A percentile compares a stretch with the other conserved stretches of the same genome.
phyloP scores from a whole-genome alignment of 306 rosid species.

The cucumber (Cucumis sativus) region DNA sequence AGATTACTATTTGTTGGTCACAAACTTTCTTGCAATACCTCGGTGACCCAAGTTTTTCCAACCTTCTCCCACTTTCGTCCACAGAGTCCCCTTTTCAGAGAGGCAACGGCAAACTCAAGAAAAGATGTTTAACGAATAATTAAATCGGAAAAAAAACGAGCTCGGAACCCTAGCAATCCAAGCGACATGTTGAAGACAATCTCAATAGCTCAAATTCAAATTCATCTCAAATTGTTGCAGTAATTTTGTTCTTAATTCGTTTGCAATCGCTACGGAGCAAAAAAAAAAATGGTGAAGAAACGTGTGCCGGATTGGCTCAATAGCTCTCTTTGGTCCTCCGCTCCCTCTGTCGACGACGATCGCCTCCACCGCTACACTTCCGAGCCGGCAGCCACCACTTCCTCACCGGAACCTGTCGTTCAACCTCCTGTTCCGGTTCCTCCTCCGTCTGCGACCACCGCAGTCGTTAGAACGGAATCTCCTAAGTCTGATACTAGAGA shows the following conservation, averaged over 20 bases:
- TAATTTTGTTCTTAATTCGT: background rate
- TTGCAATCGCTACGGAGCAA: background rate
- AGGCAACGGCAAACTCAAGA: slow-evolving; percentile 4
- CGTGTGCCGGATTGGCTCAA: slow-evolving; percentile 97
- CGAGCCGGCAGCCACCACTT: slow-evolving; percentile 14
- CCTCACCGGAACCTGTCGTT: slow-evolving; percentile 13
- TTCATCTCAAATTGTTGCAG: background rate
- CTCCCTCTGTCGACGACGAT: slow-evolving; percentile 34
- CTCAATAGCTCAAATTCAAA: background rate
- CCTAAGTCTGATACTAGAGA: slow-evolving; percentile 27
- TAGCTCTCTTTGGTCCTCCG: slow-evolving; percentile 76
- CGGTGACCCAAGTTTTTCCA: background rate
- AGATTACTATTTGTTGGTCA: background rate
- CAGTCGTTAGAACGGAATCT: slow-evolving; percentile 20
- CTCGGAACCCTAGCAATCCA: slow-evolving; percentile 6
- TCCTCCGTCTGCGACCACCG: slow-evolving; percentile 30
- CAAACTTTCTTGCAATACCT: background rate
- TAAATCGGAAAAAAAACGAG: background rate
- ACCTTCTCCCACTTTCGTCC: slow-evolving; percentile 10
- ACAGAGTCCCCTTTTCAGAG: slow-evolving; percentile 2
- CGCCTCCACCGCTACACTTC: slow-evolving; percentile 26
- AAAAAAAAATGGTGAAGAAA: slow-evolving; percentile 60
- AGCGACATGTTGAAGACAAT: background rate
- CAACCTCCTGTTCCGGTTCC: slow-evolving; percentile 34
- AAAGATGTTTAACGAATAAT: background rate